Evolutionary conservation across 371 early-diverging fungal species (phyloP), one percentile per base, ranked within the genome.

Genomic region (Mortierella sp.): DNA sequence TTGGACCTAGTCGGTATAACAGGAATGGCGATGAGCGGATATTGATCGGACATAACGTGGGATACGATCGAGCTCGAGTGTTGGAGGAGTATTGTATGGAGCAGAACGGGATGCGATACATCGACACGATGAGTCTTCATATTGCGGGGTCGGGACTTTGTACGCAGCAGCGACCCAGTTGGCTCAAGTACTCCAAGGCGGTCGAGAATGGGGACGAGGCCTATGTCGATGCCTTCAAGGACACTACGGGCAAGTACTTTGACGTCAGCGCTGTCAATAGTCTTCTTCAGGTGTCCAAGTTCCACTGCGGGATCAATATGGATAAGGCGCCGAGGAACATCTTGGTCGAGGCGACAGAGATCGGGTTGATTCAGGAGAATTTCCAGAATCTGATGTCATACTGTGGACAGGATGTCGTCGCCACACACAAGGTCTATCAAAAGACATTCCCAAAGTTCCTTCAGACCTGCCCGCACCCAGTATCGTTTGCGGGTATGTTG

Each of bases 91-190:
- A 99, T 81, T 88, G 84, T 47, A 28, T 93, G 21, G 72, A 88
- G 0, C 85, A 88, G 24, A 90, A 93, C 1, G 89, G 88, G 0
- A 90, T 92, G 26, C 92, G 90, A 9, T 99, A 93, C 83, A 72
- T 99, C 28, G 99, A 99, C 87, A 99, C 99, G 1, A 95, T 99
- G 96, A 96, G 96, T 82, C 89, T 99, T 50, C 99, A 99, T 80
- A 95, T 95, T 34, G 96, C 99, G 3, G 94, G 95, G 2, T 93
- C 96, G 60, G 99, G 99, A 1, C 89, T 99, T 44, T 96, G 97
- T 70, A 93, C 93, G 7, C 98, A 96, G 83, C 99, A 99, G 88
- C 92, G 98, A 31, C 91, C 92, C 6, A 88, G 90, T 38, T 99
- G 97, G 97, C 89, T 91, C 70, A 91, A 89, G 70, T 93, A 92